These are phyloP conservation scores for Ogataea thermomethanolica DNA, from an alignment of 805 yeast genomes.

Conservation along the genomic window DNA sequence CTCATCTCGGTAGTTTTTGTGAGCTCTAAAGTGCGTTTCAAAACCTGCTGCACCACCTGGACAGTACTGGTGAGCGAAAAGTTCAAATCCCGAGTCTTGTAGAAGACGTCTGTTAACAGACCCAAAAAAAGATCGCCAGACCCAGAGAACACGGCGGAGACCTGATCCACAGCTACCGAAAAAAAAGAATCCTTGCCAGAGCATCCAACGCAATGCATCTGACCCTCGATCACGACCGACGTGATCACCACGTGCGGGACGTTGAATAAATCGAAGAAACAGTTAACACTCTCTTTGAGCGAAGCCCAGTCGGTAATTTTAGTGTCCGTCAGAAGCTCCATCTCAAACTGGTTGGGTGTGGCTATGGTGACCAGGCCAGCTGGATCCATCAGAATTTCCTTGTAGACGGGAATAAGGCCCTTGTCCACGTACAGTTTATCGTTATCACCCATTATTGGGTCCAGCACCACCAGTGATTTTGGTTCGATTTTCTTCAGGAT, in stretches of 20 bases:
- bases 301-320: conserved; percentile 37
- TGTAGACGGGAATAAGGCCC: conserved; percentile 50
- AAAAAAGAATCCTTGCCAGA: conserved; percentile 26
- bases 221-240: conserved; percentile 37
- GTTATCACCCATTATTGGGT: conserved; percentile 92
- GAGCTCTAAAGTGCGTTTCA: conserved; percentile 37
- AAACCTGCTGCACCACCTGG: conserved; percentile 39
- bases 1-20: conserved; percentile 6
- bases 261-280: conserved; percentile 41
- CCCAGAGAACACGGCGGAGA: conserved; percentile 65
- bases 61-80: conserved; percentile 40
- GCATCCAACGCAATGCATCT: conserved; percentile 42
- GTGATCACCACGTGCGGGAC: conserved; percentile 57
- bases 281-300: conserved; percentile 37
- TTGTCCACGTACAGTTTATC: conserved; percentile 74
- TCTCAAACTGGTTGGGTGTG: conserved; percentile 75
- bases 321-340: conserved; percentile 54
- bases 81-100: conserved; percentile 28
- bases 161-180: conserved; percentile 41
- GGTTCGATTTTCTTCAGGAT: conserved; percentile 21
- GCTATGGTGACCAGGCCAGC: conserved; percentile 40
- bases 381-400: conserved; percentile 41
- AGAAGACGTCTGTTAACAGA: conserved; percentile 49
- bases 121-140: conserved; percentile 74
- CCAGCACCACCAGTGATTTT: conserved; percentile 60